A percentile compares a stretch with the other conserved stretches of the same genome.
phyloP scores from a whole-genome alignment of 2,329 filamentous ascomycete species.

The Calonectria naviculata region DNA sequence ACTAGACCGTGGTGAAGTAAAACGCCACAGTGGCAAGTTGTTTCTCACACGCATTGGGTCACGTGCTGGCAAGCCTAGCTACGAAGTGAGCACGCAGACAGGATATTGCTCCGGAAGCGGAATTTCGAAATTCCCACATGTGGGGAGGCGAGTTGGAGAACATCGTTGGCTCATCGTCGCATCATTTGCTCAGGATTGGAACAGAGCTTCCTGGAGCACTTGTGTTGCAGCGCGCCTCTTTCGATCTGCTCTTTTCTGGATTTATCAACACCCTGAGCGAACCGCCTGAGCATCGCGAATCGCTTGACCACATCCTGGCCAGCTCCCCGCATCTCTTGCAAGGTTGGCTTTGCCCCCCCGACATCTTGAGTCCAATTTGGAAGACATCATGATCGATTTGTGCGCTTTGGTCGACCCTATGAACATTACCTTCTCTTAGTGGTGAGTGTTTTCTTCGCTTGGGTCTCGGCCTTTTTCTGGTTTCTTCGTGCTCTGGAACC shows the following conservation, averaged over 20 bases:
- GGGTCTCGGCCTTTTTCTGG: conserved; percentile 7
- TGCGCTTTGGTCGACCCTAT: conserved; percentile 44
- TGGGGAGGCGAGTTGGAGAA: conserved; percentile 40
- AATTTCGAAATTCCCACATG: conserved; percentile 34
- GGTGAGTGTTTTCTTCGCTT: conserved; percentile 45
- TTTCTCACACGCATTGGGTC: conserved; percentile 9
- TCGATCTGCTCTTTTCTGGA: conserved; percentile 27
- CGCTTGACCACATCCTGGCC: conserved; percentile 18
- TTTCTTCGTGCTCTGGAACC: conserved; percentile 5
- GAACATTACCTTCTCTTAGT: conserved; percentile 52
- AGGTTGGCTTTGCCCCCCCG: conserved; percentile 36
- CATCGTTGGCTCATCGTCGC: conserved; percentile 41
- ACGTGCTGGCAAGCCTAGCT: conserved; percentile 26
- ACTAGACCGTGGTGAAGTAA: background rate
- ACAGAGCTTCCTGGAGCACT: conserved; percentile 40
- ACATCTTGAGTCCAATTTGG: conserved; percentile 36
- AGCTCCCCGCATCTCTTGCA: conserved; percentile 32
- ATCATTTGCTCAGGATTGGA: conserved; percentile 36
- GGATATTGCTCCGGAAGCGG: conserved; percentile 29
- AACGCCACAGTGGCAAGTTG: background rate
- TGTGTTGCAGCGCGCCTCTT: conserved; percentile 30
- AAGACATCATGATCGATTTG: conserved; percentile 57
- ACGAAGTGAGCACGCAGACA: rapidly evolving
- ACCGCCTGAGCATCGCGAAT: conserved; percentile 21
- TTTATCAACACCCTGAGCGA: conserved; percentile 11